Evolutionary conservation across 2,329 filamentous ascomycete species (phyloP).

Genomic region (Fusarium albidum): DNA sequence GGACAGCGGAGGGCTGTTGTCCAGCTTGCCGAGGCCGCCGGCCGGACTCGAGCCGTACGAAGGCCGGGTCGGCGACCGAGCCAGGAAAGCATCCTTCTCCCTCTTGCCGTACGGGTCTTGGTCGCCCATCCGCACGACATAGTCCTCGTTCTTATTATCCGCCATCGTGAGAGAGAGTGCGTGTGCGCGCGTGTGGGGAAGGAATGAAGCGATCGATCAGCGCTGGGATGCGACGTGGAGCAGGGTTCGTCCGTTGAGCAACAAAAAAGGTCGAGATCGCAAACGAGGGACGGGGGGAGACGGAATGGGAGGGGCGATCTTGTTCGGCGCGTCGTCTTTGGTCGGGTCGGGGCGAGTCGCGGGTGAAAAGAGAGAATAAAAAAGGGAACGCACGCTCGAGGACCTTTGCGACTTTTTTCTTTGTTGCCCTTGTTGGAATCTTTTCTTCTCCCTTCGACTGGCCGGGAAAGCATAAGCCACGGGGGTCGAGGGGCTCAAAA

Average conservation of each 20-base stretch:
- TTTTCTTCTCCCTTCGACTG: slow-evolving; percentile 31
- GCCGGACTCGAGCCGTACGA: slow-evolving; percentile 26
- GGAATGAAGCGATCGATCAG: slow-evolving; percentile 42
- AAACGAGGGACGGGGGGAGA: slow-evolving; percentile 4
- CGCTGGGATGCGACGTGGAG: slow-evolving; percentile 24
- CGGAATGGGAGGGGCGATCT: neutral
- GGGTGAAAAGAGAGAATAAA: slow-evolving; percentile 6
- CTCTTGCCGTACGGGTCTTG: slow-evolving; percentile 56
- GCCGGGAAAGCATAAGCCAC: slow-evolving; percentile 21
- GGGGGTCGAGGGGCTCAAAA: slow-evolving; percentile 31
- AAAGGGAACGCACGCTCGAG: slow-evolving; percentile 4
- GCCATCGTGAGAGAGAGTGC: slow-evolving; percentile 65
- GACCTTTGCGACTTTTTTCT: neutral
- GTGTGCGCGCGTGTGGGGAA: too few relatives aligned
- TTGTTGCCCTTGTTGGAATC: slow-evolving; percentile 16
- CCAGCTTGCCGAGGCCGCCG: slow-evolving; percentile 52
- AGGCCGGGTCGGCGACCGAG: slow-evolving; percentile 35
- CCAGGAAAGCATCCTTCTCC: slow-evolving; percentile 62
- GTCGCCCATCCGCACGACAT: slow-evolving; percentile 74
- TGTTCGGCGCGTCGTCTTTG: neutral
- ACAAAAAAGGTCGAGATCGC: slow-evolving; percentile 3
- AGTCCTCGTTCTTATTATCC: slow-evolving; percentile 90
- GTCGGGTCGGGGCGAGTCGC: slow-evolving; percentile 2
- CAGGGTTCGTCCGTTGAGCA: slow-evolving; percentile 10
- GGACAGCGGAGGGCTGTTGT: slow-evolving; percentile 81